Conservation (phyloP, 768 basidiomycete species). For the Termitomyces titanicus region DNA sequence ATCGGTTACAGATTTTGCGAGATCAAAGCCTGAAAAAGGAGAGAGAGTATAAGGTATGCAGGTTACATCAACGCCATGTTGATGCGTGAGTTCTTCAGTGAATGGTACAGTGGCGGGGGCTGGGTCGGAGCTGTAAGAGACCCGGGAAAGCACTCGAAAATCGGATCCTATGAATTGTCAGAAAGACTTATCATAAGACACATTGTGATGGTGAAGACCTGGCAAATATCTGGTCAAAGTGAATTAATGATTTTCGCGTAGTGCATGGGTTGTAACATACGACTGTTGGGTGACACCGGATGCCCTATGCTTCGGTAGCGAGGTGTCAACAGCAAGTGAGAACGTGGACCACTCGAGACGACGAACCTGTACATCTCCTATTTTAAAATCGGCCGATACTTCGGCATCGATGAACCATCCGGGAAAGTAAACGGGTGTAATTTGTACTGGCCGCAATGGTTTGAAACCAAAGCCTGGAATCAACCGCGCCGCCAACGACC, state of each 20-base stretch:
- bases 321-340: background rate
- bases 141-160: conserved; percentile 41
- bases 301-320: conserved; percentile 22
- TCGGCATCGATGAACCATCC: conserved; percentile 61
- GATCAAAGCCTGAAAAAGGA: conserved; percentile 47
- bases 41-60: conserved; percentile 56
- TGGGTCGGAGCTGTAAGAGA: conserved; percentile 32
- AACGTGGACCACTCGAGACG: background rate
- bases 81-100: conserved; percentile 40
- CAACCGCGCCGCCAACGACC: conserved; percentile 30
- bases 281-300: conserved; percentile 37
- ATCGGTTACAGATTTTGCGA: conserved; percentile 28
- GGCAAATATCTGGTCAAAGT: conserved; percentile 38
- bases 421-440: conserved; percentile 57
- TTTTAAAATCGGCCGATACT: conserved; percentile 34
- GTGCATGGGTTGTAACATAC: conserved; percentile 34
- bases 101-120: conserved; percentile 39
- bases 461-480: conserved; percentile 36
- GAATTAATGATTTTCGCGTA: conserved; percentile 9
- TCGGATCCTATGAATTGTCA: conserved; percentile 34
- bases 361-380: conserved; percentile 23
- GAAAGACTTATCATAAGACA: background rate
- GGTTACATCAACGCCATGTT: conserved; percentile 45
- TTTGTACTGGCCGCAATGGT: conserved; percentile 39
- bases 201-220: conserved; percentile 25